Conservation (phyloP, 1,284 basidiomycete species). For the Ceratobasidium sp. region DNA sequence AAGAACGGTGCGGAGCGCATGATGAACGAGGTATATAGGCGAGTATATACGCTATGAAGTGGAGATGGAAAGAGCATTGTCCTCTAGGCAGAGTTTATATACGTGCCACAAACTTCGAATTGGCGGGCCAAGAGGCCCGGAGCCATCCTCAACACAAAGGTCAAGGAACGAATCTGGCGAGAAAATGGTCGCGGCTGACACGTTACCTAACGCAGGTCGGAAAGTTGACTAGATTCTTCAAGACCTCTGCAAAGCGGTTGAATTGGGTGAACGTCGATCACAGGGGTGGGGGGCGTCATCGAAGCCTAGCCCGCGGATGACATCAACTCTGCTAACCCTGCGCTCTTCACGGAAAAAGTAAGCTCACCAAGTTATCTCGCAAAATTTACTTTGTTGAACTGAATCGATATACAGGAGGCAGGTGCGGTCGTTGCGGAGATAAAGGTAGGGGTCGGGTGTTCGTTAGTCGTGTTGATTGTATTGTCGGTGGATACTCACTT, state of each 20-base stretch:
- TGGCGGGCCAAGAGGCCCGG: not conserved
- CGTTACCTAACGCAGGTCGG: constrained; percentile 7
- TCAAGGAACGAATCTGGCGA: not conserved
- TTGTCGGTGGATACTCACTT: not conserved
- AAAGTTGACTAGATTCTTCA: constrained; percentile 10
- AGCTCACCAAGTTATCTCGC: not conserved
- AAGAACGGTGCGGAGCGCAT: not conserved
- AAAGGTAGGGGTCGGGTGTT: constrained; percentile 23
- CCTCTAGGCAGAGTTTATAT: too few relatives aligned
- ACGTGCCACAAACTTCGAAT: too few relatives aligned
- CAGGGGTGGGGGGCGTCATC: constrained; percentile 23
- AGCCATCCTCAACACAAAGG: constrained; percentile 34
- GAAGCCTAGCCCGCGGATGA: constrained; percentile 14
- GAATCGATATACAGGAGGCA: constrained; percentile 10
- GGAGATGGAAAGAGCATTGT: too few relatives aligned
- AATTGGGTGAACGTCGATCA: not conserved
- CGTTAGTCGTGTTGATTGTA: not conserved
- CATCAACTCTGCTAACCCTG: not conserved
- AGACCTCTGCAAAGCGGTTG: constrained; percentile 1
- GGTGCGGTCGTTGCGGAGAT: constrained; percentile 21
- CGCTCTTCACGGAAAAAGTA: constrained; percentile 19
- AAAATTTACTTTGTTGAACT: not conserved
- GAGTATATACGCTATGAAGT: too few relatives aligned
- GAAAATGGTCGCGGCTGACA: not conserved
- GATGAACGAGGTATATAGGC: not conserved